Percentiles rank a stretch among this genome's conserved stretches.
These are phyloP conservation scores for Saturnispora diversa DNA, from an alignment of 805 yeast species.

Conservation along the genomic window DNA sequence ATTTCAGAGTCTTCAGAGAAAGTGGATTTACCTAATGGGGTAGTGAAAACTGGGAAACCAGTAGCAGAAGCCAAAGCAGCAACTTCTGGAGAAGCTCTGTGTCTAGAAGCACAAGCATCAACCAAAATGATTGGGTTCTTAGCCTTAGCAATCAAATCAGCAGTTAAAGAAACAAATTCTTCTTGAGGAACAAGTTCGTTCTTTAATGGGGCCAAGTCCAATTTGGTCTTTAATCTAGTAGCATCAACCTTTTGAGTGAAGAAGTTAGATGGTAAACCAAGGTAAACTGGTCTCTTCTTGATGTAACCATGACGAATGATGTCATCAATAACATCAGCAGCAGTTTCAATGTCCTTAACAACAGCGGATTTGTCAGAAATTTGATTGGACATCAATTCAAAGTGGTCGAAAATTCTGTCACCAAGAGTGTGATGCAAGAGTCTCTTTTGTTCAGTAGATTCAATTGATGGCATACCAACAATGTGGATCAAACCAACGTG, in stretches of 20 bases:
- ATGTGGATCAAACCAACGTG: conserved; percentile 80
- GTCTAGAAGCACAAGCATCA: conserved; percentile 84
- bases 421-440: conserved; percentile 79
- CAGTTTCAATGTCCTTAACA: conserved; percentile 54
- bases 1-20: conserved; percentile 65
- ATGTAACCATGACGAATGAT: conserved; percentile 64
- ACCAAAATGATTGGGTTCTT: conserved; percentile 67
- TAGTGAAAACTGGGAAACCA: conserved; percentile 73
- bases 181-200: conserved; percentile 55
- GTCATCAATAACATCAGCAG: conserved; percentile 66
- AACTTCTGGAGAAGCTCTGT: conserved; percentile 58
- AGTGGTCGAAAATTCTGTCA: conserved; percentile 73
- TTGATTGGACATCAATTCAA: conserved; percentile 68
- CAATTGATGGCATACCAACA: conserved; percentile 77
- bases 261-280: conserved; percentile 77
- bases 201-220: conserved; percentile 49
- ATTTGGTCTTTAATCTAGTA: conserved; percentile 43
- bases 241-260: conserved; percentile 58
- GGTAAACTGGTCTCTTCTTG: conserved; percentile 72
- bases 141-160: conserved; percentile 47
- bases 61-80: conserved; percentile 54
- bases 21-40: conserved; percentile 86
- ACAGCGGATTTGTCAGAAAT: conserved; percentile 61
- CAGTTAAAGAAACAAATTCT: conserved; percentile 50
- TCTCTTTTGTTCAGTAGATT: conserved; percentile 64